phyloP scores from a whole-genome alignment of 148 eudicot genomes.

The Talinum fruticosum region DNA sequence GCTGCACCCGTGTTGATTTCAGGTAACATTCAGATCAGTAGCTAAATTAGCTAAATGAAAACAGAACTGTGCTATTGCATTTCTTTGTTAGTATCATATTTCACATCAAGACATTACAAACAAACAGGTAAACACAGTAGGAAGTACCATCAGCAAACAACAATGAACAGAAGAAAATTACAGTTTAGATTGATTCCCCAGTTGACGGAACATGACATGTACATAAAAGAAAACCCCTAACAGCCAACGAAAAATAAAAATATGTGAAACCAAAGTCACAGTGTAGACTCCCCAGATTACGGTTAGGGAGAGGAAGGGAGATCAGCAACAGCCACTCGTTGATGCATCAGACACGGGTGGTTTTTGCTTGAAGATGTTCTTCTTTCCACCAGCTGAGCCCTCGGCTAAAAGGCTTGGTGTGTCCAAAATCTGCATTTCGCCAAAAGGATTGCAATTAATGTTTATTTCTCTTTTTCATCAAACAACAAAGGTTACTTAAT shows the following conservation, averaged over 20 bases:
- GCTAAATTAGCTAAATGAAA: no score
- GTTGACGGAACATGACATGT: slow-evolving; percentile 17
- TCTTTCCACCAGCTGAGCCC: slow-evolving; percentile 63
- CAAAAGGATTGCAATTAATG: neutral
- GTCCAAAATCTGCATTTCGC: slow-evolving; percentile 62
- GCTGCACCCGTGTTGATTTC: no score
- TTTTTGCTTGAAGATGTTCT: slow-evolving; percentile 70
- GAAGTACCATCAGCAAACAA: neutral
- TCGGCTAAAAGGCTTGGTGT: slow-evolving; percentile 84
- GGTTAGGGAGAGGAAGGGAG: neutral
- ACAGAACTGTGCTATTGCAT: neutral
- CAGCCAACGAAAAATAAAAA: slow-evolving; percentile 8
- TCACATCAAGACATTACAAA: slow-evolving; percentile 1
- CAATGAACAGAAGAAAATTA: slow-evolving; percentile 4
- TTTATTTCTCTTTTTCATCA: neutral
- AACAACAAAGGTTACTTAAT: neutral
- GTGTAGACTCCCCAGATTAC: neutral
- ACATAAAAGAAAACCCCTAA: slow-evolving; percentile 9
- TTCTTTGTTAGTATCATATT: neutral
- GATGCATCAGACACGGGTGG: slow-evolving; percentile 57
- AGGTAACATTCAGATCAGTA: no score
- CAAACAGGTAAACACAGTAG: neutral
- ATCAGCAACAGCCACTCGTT: slow-evolving; percentile 74
- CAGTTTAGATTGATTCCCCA: neutral
- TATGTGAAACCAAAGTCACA: neutral